phyloP scores from a whole-genome alignment of 2,329 filamentous ascomycete species.

The Sordariomycetes sp. region DNA sequence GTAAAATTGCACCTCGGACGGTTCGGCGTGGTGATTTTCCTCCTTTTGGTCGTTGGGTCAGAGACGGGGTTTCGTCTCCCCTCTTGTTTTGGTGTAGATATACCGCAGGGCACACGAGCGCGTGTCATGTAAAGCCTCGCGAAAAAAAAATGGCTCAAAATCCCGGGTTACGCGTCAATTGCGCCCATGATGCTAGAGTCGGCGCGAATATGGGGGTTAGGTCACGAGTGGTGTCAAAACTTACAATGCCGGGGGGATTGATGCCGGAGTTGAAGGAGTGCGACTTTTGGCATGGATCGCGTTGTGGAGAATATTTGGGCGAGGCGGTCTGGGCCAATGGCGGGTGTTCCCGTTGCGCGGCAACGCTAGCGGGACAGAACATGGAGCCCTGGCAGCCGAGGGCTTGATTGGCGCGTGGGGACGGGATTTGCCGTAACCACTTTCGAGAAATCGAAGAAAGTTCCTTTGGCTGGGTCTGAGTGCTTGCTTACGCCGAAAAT shows the following conservation, averaged over 20 bases:
- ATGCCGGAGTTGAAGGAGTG: constrained; percentile 4
- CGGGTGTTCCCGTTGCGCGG: background rate
- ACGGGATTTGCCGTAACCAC: background rate
- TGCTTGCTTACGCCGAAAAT: no score
- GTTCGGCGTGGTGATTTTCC: background rate
- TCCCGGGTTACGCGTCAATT: constrained; percentile 5
- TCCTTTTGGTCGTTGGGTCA: background rate
- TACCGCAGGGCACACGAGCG: background rate
- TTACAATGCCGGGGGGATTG: background rate
- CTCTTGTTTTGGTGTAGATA: background rate
- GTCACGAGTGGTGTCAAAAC: constrained; percentile 1
- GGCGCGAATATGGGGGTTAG: background rate
- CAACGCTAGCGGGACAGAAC: background rate
- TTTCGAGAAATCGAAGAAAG: background rate
- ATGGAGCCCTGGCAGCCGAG: background rate
- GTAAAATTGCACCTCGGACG: background rate
- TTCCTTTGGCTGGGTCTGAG: no score
- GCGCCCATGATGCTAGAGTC: constrained; percentile 1
- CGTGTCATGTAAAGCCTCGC: background rate
- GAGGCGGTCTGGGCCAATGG: constrained; percentile 1
- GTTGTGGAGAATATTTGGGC: constrained; percentile 14
- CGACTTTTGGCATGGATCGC: constrained; percentile 4
- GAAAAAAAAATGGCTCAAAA: background rate
- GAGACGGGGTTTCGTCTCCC: no score
- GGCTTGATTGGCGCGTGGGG: background rate